Evolutionary conservation across 768 basidiomycete species (phyloP).

Genomic region (Pleurotus tuber-regium): DNA sequence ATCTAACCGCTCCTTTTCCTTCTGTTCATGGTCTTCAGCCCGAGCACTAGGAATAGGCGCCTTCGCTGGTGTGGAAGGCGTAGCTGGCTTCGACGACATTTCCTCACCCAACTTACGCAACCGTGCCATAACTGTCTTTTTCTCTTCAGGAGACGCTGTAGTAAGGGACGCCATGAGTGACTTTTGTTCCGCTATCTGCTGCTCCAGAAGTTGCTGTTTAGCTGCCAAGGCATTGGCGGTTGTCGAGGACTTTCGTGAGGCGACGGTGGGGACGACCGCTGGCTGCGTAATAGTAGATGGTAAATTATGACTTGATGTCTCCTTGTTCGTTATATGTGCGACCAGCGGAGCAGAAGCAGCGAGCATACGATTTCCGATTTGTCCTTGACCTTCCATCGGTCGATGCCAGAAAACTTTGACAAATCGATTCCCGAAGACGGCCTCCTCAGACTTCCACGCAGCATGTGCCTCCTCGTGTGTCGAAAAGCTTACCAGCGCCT

Average conservation of each 20-base stretch:
- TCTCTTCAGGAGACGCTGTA: slow-evolving; percentile 66
- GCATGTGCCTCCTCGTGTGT: slow-evolving; percentile 80
- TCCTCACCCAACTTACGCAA: slow-evolving; percentile 78
- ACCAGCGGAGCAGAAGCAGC: slow-evolving; percentile 80
- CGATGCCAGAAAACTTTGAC: slow-evolving; percentile 96
- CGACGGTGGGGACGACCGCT: slow-evolving; percentile 20
- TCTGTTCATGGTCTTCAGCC: slow-evolving; percentile 44
- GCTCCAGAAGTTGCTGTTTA: slow-evolving; percentile 73
- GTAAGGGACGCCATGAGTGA: slow-evolving; percentile 70
- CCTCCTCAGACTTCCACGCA: slow-evolving; percentile 92
- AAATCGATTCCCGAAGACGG: slow-evolving; percentile 92
- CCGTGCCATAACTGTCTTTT: slow-evolving; percentile 74
- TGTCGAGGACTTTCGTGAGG: slow-evolving; percentile 37
- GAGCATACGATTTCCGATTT: slow-evolving; percentile 70
- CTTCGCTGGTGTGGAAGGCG: slow-evolving; percentile 24
- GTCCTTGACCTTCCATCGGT: slow-evolving; percentile 89
- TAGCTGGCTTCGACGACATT: slow-evolving; percentile 51
- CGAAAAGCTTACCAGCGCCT: slow-evolving; percentile 87
- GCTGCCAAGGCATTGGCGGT: slow-evolving; percentile 56
- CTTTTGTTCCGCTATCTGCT: slow-evolving; percentile 89
- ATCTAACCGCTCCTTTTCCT: slow-evolving; percentile 69
- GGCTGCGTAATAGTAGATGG: slow-evolving; percentile 23
- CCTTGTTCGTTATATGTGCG: slow-evolving; percentile 42
- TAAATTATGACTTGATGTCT: slow-evolving; percentile 16
- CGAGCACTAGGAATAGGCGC: slow-evolving; percentile 26